Evolutionary conservation across 2,329 filamentous ascomycete genomes (phyloP).

Genomic region (Periconia sp.): DNA sequence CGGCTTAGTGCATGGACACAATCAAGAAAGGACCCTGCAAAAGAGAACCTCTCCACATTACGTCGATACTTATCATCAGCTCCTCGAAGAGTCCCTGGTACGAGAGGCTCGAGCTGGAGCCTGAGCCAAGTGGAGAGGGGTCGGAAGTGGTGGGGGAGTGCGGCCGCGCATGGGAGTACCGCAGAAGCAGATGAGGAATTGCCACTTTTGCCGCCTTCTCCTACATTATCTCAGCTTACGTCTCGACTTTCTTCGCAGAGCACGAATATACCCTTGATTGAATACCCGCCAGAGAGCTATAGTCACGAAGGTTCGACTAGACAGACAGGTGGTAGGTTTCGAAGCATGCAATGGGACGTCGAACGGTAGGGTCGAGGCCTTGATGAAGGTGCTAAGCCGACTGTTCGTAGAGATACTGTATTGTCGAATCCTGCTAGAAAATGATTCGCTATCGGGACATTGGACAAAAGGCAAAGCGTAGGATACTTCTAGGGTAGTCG

Average conservation of each 20-base stretch:
- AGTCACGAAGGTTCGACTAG: too few species aligned
- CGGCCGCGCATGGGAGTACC: not conserved
- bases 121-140: not conserved
- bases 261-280: too few species aligned
- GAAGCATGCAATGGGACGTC: not conserved
- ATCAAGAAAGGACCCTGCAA: too few species aligned
- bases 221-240: not conserved
- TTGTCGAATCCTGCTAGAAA: not conserved
- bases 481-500: not conserved
- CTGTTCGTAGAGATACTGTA: not conserved
- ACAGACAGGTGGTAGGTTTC: not conserved
- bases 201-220: not conserved
- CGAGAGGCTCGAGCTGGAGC: not conserved
- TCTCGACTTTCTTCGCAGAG: not conserved
- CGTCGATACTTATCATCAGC: not conserved
- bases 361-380: not conserved
- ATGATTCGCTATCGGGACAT: not conserved
- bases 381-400: not conserved
- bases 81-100: not conserved
- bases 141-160: not conserved
- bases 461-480: constrained; percentile 1
- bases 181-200: not conserved
- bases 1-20: too few species aligned
- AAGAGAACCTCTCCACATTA: not conserved
- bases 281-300: too few species aligned